phyloP scores from a whole-genome alignment of 768 basidiomycete species.

The Lentinula raphanica region DNA sequence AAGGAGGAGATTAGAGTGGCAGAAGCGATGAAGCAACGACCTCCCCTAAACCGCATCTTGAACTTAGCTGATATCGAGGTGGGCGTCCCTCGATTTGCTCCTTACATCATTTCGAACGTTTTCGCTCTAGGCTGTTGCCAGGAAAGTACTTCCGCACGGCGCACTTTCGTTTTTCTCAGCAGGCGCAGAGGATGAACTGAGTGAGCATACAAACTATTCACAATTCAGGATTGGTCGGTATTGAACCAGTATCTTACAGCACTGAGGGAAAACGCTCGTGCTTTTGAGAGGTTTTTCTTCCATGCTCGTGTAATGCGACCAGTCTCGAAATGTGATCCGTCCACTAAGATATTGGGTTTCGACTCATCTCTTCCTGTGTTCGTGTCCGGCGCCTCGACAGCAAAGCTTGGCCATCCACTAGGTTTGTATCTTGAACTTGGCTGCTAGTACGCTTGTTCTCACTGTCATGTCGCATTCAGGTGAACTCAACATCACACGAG shows the following conservation, averaged over 20 bases:
- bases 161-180: slow-evolving; percentile 84
- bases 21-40: slow-evolving; percentile 53
- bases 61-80: slow-evolving; percentile 84
- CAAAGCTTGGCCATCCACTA: slow-evolving; percentile 80
- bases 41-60: slow-evolving; percentile 64
- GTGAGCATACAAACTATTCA: too few species aligned
- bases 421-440: slow-evolving; percentile 1
- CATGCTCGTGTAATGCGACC: slow-evolving; percentile 73
- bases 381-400: slow-evolving; percentile 77
- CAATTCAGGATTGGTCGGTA: too few species aligned
- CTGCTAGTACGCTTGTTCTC: not conserved
- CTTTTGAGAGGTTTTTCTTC: slow-evolving; percentile 87
- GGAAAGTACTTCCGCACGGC: slow-evolving; percentile 63
- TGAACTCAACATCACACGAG: slow-evolving; percentile 77
- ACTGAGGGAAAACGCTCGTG: slow-evolving; percentile 62
- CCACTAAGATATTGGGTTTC: slow-evolving; percentile 70
- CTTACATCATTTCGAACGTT: not conserved
- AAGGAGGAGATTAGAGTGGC: slow-evolving; percentile 69
- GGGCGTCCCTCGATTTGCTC: slow-evolving; percentile 6
- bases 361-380: slow-evolving; percentile 74
- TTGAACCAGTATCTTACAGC: too few species aligned
- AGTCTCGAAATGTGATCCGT: slow-evolving; percentile 60
- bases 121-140: slow-evolving; percentile 56
- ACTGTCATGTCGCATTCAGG: slow-evolving; percentile 39
- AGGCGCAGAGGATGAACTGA: slow-evolving; percentile 78